Evolutionary conservation across 176 grass and related monocot genomes (phyloP).

Genomic region (Rhynchospora pubera): DNA sequence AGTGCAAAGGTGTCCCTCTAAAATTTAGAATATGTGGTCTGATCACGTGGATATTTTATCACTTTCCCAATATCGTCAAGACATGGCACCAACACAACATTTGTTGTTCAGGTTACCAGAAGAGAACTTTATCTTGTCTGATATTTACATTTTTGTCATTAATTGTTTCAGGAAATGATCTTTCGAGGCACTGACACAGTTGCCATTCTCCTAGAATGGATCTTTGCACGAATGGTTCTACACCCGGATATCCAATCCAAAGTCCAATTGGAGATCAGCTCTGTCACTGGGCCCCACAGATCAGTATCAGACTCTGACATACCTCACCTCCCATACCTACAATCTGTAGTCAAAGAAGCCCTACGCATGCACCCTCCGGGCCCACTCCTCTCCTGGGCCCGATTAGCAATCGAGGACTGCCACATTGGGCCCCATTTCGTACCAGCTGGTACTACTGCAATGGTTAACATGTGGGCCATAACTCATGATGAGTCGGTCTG

Average conservation of each 20-base stretch:
- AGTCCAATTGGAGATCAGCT: conserved; percentile 51
- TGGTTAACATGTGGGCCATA: conserved; percentile 96
- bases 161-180: conserved; percentile 67
- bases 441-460: conserved; percentile 71
- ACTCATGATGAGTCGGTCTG: conserved; percentile 55
- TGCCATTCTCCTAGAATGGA: conserved; percentile 71
- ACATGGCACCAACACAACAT: background rate
- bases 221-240: conserved; percentile 70
- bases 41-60: background rate
- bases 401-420: conserved; percentile 53
- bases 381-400: conserved; percentile 80
- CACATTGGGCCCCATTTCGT: conserved; percentile 50
- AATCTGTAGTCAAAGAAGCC: conserved; percentile 62
- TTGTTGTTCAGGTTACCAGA: background rate
- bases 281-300: conserved; percentile 19
- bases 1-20: background rate
- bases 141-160: background rate
- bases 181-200: conserved; percentile 75
- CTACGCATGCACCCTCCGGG: conserved; percentile 77
- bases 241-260: conserved; percentile 70
- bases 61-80: background rate
- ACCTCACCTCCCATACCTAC: conserved; percentile 47
- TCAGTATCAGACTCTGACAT: conserved; percentile 44
- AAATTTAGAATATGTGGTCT: background rate
- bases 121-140: background rate